Conservation (phyloP, 768 basidiomycete genomes). For the Kwoniella dendrophila region DNA sequence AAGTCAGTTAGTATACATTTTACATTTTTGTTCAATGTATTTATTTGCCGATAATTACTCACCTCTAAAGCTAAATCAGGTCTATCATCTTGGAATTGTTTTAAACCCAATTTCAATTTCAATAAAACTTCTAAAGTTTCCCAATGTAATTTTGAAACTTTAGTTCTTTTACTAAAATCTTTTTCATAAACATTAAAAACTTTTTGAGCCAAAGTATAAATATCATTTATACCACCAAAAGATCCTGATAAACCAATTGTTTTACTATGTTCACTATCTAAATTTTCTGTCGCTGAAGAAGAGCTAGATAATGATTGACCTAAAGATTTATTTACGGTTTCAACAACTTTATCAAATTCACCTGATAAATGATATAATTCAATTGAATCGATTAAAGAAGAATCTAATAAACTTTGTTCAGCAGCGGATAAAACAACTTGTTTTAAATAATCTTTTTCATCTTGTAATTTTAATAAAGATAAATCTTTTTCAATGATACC, state of each 20-base stretch:
- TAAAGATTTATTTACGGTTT: constrained; percentile 81
- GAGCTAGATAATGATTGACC: constrained; percentile 70
- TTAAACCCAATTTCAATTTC: constrained; percentile 77
- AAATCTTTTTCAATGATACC: constrained; percentile 86
- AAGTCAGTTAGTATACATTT: background rate
- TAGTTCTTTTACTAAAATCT: constrained; percentile 72
- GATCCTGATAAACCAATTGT: constrained; percentile 57
- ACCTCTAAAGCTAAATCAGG: constrained; percentile 82
- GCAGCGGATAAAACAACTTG: constrained; percentile 84
- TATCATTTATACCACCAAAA: constrained; percentile 61
- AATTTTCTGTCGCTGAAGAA: background rate
- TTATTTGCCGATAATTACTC: constrained; percentile 49
- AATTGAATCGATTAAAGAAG: constrained; percentile 84
- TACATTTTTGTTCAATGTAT: background rate
- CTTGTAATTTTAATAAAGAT: constrained; percentile 69
- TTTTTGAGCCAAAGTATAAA: constrained; percentile 69
- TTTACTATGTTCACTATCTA: constrained; percentile 42
- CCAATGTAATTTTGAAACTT: constrained; percentile 68
- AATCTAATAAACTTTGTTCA: constrained; percentile 75
- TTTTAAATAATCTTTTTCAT: constrained; percentile 71
- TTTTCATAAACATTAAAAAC: constrained; percentile 69
- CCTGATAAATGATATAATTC: constrained; percentile 94
- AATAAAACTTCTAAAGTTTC: constrained; percentile 64
- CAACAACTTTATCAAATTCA: constrained; percentile 82
- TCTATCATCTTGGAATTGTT: constrained; percentile 70